A percentile compares a stretch with the other conserved stretches of the same genome.
phyloP scores from a whole-genome alignment of 495 filamentous ascomycete species.

The Aspergillus hancockii region DNA sequence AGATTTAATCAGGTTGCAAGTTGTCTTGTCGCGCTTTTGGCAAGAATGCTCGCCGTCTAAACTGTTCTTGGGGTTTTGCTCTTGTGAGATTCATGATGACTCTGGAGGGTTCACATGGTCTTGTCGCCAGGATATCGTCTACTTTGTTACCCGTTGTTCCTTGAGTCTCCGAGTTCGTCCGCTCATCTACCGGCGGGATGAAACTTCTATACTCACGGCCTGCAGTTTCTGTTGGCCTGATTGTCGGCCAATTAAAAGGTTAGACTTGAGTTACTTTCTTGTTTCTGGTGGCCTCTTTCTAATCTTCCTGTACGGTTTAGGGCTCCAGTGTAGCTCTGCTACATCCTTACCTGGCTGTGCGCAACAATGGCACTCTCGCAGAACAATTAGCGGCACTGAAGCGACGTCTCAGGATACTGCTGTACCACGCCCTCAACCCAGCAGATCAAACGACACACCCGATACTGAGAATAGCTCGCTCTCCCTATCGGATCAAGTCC shows the following conservation, averaged over 20 bases:
- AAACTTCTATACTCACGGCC: constrained; percentile 32
- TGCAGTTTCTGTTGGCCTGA: constrained; percentile 20
- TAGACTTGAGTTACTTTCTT: neutral
- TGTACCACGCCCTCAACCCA: neutral
- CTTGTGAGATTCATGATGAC: constrained; percentile 18
- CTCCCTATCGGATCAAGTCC: constrained; percentile 47
- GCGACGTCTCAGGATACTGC: neutral
- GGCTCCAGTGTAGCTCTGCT: neutral
- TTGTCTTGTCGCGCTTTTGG: constrained; percentile 3
- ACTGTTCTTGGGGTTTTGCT: constrained; percentile 3
- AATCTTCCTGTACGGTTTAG: neutral
- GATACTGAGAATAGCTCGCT: constrained; percentile 9
- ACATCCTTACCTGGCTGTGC: neutral
- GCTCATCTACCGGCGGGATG: constrained; percentile 28
- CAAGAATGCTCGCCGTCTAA: constrained; percentile 13
- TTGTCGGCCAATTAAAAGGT: constrained; percentile 14
- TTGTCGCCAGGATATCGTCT: constrained; percentile 7
- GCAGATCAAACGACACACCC: neutral
- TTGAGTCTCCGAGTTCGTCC: constrained; percentile 18
- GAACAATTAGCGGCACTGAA: neutral
- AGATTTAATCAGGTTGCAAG: neutral
- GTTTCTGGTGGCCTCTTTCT: neutral
- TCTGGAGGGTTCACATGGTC: constrained; percentile 8
- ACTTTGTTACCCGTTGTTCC: constrained; percentile 11
- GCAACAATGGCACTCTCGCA: constrained; percentile 1